Percentiles rank a stretch among this genome's conserved stretches.
Evolutionary conservation across 495 filamentous ascomycete genomes (phyloP).

Genomic region (Xylaria venustula): DNA sequence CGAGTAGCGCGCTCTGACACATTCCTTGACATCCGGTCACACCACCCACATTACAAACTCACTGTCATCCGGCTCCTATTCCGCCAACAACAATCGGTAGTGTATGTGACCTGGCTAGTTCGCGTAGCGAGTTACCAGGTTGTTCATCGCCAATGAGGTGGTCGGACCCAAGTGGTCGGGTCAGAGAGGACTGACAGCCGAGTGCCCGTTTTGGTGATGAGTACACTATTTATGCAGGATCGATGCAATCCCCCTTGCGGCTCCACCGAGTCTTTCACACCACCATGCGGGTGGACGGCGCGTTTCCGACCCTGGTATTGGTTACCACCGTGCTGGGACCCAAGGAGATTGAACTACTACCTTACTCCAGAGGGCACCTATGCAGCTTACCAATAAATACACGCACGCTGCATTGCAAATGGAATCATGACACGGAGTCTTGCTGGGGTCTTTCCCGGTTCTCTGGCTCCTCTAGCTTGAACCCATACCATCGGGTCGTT

Average conservation of each 20-base stretch:
- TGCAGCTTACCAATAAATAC: not conserved
- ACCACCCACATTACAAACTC: not conserved
- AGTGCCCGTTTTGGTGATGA: no score
- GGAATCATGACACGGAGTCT: not conserved
- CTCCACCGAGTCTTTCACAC: not conserved
- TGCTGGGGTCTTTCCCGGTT: not conserved
- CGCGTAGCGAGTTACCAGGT: not conserved
- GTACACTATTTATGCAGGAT: no score
- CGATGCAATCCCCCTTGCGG: not conserved
- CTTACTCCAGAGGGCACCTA: not conserved
- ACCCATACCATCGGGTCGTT: not conserved
- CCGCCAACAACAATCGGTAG: not conserved
- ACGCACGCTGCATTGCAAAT: slow-evolving; percentile 1
- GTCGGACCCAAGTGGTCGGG: not conserved
- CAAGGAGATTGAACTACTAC: not conserved
- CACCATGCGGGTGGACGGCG: not conserved
- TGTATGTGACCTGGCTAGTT: not conserved
- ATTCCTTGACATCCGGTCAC: not conserved
- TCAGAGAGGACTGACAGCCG: not conserved
- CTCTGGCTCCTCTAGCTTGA: not conserved
- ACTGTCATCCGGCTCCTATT: not conserved
- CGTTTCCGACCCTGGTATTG: not conserved
- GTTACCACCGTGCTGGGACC: slow-evolving; percentile 1
- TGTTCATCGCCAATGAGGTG: not conserved
- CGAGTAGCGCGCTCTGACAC: not conserved